phyloP scores from a whole-genome alignment of 2,329 filamentous ascomycete genomes.

The Neonectria coccinea region DNA sequence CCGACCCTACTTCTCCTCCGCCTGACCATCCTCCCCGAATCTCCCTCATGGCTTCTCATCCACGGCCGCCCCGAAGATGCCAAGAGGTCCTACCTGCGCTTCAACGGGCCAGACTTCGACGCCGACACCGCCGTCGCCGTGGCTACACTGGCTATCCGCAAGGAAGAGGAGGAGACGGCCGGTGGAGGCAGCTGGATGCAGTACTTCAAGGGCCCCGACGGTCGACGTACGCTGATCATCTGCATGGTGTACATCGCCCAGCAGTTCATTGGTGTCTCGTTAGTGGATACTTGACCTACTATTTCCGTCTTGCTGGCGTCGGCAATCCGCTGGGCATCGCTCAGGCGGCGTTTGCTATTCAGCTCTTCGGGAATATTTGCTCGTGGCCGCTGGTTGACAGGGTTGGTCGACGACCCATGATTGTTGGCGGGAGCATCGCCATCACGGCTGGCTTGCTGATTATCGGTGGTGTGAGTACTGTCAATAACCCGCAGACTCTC shows the following conservation, averaged over 20 bases:
- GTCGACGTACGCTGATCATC: slow-evolving; percentile 44
- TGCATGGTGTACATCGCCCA: slow-evolving; percentile 47
- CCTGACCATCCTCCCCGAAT: slow-evolving; percentile 56
- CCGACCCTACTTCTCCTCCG: slow-evolving; percentile 52
- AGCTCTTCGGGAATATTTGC: slow-evolving; percentile 46
- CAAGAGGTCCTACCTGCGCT: slow-evolving; percentile 32
- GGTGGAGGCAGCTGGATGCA: slow-evolving; percentile 39
- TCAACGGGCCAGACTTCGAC: slow-evolving; percentile 44
- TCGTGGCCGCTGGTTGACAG: slow-evolving; percentile 47
- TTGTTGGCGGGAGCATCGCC: slow-evolving; percentile 43
- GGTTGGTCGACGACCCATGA: slow-evolving; percentile 44
- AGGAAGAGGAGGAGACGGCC: slow-evolving; percentile 34
- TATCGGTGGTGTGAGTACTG: slow-evolving; percentile 47
- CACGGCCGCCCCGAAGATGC: slow-evolving; percentile 53
- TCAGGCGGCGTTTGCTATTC: slow-evolving; percentile 45
- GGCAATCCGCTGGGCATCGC: slow-evolving; percentile 44
- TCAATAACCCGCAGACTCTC: slow-evolving; percentile 36
- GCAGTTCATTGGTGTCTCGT: slow-evolving; percentile 46
- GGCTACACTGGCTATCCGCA: slow-evolving; percentile 37
- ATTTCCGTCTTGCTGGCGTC: slow-evolving; percentile 43
- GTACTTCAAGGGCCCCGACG: slow-evolving; percentile 43
- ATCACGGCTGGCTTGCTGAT: slow-evolving; percentile 46
- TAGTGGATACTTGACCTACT: slow-evolving; percentile 43
- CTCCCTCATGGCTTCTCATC: slow-evolving; percentile 58
- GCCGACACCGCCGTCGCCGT: slow-evolving; percentile 36